phyloP scores from a whole-genome alignment of 345 rosid genomes.

The Linum usitatissimum region DNA sequence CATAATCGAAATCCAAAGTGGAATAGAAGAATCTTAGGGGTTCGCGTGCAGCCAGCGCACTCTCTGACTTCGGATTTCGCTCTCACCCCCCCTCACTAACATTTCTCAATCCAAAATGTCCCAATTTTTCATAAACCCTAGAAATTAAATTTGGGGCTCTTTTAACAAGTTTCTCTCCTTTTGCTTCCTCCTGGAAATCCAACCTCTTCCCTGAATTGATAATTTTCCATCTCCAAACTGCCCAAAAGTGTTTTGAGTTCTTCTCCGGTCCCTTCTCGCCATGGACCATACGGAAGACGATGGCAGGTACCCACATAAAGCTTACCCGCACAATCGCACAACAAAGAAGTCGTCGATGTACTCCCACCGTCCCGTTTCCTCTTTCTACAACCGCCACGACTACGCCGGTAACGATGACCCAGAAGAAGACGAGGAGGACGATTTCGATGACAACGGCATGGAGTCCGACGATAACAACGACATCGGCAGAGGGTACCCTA shows the following conservation, averaged over 20 bases:
- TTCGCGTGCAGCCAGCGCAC: no score
- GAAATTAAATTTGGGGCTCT: no score
- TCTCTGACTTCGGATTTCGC: no score
- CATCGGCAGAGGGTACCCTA: slow-evolving; percentile 11
- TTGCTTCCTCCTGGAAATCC: background rate
- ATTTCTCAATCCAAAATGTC: no score
- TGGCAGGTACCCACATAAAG: slow-evolving; percentile 19
- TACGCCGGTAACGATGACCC: slow-evolving; percentile 17
- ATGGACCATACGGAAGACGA: slow-evolving; percentile 26
- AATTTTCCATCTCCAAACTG: background rate
- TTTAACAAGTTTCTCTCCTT: no score
- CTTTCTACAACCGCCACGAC: slow-evolving; percentile 17
- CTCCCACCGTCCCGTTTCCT: slow-evolving; percentile 12
- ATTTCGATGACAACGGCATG: slow-evolving; percentile 6
- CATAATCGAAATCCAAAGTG: no score
- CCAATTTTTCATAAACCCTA: no score
- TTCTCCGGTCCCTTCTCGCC: background rate
- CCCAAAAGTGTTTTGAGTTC: background rate
- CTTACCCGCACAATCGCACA: slow-evolving; percentile 22
- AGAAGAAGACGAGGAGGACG: slow-evolving; percentile 15
- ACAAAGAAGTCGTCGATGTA: slow-evolving; percentile 14
- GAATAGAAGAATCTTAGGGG: no score
- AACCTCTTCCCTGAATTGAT: background rate
- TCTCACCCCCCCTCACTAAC: no score
- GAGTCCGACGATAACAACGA: slow-evolving; percentile 1